These are phyloP conservation scores for Schoenoplectus triqueter DNA, from an alignment of 202 grass and related monocot species.

Conservation along the genomic window DNA sequence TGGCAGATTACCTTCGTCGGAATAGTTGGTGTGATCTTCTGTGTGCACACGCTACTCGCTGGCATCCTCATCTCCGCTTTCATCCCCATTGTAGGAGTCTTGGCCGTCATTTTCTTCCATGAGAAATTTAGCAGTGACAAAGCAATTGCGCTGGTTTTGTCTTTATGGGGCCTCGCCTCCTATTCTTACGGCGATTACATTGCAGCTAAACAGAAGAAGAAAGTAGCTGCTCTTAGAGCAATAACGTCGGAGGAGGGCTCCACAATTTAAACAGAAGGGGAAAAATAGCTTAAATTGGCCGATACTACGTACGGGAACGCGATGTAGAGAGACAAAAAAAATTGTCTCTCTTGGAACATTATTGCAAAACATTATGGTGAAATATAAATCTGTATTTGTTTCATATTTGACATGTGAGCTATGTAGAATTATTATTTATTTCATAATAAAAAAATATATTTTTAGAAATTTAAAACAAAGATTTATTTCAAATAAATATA, in stretches of 20 bases:
- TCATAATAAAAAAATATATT: too few relatives aligned
- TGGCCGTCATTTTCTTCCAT: conserved; percentile 59
- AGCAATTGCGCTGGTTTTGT: conserved; percentile 61
- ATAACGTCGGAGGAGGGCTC: conserved; percentile 5
- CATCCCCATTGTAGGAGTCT: conserved; percentile 70
- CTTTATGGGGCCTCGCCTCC: conserved; percentile 82
- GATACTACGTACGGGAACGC: too few relatives aligned
- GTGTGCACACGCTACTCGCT: conserved; percentile 69
- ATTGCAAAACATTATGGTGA: too few relatives aligned
- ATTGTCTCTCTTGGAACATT: too few relatives aligned
- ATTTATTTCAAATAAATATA: too few relatives aligned
- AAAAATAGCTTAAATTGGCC: too few relatives aligned
- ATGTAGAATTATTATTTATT: too few relatives aligned
- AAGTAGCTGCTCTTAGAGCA: conserved; percentile 1
- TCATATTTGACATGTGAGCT: too few relatives aligned
- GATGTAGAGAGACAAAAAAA: too few relatives aligned
- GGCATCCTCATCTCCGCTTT: conserved; percentile 72
- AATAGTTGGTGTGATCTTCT: conserved; percentile 77
- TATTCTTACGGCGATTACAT: conserved; percentile 90
- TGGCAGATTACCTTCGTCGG: conserved; percentile 94
- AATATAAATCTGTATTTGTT: too few relatives aligned
- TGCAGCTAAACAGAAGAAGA: conserved; percentile 50
- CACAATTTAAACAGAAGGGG: background rate
- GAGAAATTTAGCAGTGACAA: conserved; percentile 89
- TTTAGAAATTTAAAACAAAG: too few relatives aligned